Evolutionary conservation across 176 grass and related monocot species (phyloP).

Genomic region (Avena eriantha): DNA sequence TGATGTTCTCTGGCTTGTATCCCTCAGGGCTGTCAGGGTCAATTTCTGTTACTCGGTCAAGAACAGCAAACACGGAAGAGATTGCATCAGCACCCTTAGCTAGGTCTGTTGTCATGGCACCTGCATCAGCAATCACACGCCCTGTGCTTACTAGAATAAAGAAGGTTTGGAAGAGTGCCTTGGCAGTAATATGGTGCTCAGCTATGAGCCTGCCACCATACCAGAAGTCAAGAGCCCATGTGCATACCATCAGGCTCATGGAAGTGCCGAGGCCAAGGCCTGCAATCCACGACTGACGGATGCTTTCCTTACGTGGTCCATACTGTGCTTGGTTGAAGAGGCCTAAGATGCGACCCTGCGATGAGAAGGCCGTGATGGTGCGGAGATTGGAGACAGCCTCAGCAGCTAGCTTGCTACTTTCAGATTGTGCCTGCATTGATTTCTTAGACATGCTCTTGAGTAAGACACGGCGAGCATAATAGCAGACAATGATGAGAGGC

Average conservation of each 20-base stretch:
- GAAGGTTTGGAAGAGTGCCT: slow-evolving; percentile 91
- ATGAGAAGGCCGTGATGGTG: slow-evolving; percentile 96
- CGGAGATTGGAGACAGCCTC: slow-evolving; percentile 95
- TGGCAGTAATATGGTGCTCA: slow-evolving; percentile 66
- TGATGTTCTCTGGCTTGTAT: slow-evolving; percentile 61
- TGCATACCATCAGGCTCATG: slow-evolving; percentile 82
- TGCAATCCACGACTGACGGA: slow-evolving; percentile 86
- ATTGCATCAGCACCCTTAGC: slow-evolving; percentile 92
- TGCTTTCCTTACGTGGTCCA: slow-evolving; percentile 77
- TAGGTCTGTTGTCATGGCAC: slow-evolving; percentile 95
- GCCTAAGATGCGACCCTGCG: slow-evolving; percentile 75
- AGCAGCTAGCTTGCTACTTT: slow-evolving; percentile 88
- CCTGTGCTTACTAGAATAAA: slow-evolving; percentile 98
- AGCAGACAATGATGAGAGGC: slow-evolving; percentile 91
- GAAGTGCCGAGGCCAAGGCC: slow-evolving; percentile 83
- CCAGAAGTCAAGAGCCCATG: slow-evolving; percentile 98
- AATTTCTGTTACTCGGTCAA: slow-evolving; percentile 79
- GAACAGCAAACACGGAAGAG: slow-evolving; percentile 82
- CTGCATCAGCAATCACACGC: slow-evolving; percentile 94
- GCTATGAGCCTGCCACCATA: slow-evolving; percentile 82
- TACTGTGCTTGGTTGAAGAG: slow-evolving; percentile 80
- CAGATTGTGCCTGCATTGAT: slow-evolving; percentile 77
- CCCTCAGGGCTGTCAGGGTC: slow-evolving; percentile 78
- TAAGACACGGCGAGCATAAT: slow-evolving; percentile 87
- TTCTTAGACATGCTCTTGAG: slow-evolving; percentile 83